Evolutionary conservation across 257 asterid species (phyloP), one percentile per base, ranked within the genome.

Genomic region (Solanum medicagineum): DNA sequence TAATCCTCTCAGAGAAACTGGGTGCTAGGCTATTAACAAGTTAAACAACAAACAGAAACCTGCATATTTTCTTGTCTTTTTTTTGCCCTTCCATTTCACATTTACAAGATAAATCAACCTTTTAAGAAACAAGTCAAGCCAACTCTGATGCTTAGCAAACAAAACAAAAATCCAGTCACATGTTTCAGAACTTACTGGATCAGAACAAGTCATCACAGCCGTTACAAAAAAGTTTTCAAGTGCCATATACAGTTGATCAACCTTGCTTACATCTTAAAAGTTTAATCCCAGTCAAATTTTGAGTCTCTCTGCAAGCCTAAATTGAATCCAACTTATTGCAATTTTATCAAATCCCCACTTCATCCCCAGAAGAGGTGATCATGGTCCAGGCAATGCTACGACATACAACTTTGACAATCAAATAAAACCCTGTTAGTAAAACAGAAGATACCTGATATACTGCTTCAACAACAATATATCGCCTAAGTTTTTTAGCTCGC

Each of bases 391-490:
- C 24, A 36, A 79, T 84, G 26, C 69, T 57, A 53, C 7, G 62
- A 24, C 15, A 15, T 49, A 68, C 42, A 51, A 81, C 47, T 19
- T 54, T 68, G 44, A 69, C 42, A 40, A 55, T 55, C 29, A 29
- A 68, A n/a, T 36, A 79, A 73, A 80, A 49, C 56, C 65, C 26
- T 80, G 49, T 53, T 80, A 80, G 44, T 32, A 55, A 81, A 69
- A 55, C 68, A 80, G 66, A 47, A 24, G 79, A 86, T 92, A 96
- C 99, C 99, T 96, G 99, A 90, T 96, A 96, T 71, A 96, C 90
- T 82, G 98, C 98, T 88, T 96, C 99, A 84, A 92, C 98, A 85
- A 96, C 91, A 84, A 96, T 96, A 85, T 96, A 96, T 65, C 99
- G 98, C 88, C 99, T 91, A 53, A 96, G 89, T 89, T 94, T 96